These are phyloP conservation scores for Phaseolus coccineus DNA, from an alignment of 331 rosid genomes.

Conservation along the genomic window DNA sequence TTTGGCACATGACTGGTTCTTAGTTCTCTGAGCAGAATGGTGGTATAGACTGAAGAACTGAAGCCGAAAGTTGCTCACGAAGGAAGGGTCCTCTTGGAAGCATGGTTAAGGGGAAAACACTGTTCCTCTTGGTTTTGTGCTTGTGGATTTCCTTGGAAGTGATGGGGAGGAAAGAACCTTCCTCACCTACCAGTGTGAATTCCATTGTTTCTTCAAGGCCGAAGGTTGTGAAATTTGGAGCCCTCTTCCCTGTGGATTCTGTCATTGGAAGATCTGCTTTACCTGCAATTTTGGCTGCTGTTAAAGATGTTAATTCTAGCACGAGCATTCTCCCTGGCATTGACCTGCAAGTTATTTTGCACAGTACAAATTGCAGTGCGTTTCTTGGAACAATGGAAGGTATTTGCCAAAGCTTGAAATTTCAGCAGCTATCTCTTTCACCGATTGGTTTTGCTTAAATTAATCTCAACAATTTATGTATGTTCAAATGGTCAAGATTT, in stretches of 20 bases:
- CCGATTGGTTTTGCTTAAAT: not conserved
- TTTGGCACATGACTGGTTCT: constrained; percentile 45
- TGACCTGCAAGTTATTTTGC: constrained; percentile 51
- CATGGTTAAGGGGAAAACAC: constrained; percentile 41
- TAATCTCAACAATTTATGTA: not conserved
- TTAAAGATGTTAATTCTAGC: constrained; percentile 74
- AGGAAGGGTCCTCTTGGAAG: constrained; percentile 50
- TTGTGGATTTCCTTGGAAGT: constrained; percentile 59
- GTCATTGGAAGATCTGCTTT: constrained; percentile 80
- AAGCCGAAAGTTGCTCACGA: constrained; percentile 34
- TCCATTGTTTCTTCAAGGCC: constrained; percentile 48
- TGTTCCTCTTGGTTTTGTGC: constrained; percentile 52
- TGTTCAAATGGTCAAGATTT: not conserved
- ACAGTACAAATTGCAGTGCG: constrained; percentile 80
- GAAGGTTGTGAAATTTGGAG: constrained; percentile 67
- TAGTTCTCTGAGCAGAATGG: constrained; percentile 38
- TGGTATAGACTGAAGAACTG: constrained; percentile 40
- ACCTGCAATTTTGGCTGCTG: constrained; percentile 75
- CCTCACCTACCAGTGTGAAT: constrained; percentile 49
- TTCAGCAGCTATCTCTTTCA: constrained; percentile 25
- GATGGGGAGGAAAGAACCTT: constrained; percentile 56
- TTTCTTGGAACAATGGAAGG: constrained; percentile 90
- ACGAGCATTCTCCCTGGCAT: constrained; percentile 61
- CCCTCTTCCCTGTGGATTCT: constrained; percentile 66
- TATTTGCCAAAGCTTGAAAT: constrained; percentile 48